Conservation (phyloP, 148 eudicot genomes). For the Chenopodium quinoa region DNA sequence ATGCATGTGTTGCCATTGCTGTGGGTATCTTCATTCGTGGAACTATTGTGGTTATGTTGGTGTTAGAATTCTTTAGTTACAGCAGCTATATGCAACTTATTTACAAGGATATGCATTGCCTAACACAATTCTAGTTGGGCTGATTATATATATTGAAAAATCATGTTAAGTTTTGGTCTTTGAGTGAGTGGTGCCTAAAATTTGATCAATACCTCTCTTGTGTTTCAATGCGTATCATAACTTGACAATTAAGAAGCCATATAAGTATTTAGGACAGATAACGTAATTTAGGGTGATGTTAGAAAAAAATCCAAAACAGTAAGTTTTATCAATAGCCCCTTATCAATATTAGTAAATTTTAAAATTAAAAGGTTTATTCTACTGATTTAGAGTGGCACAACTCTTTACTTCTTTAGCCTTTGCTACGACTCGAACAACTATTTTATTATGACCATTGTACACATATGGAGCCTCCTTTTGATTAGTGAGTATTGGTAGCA, state of each 20-base stretch:
- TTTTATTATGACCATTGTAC: conserved; percentile 49
- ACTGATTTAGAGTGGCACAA: conserved; percentile 49
- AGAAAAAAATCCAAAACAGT: not conserved
- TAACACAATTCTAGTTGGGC: no score
- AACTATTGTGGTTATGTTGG: no score
- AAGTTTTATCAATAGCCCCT: not conserved
- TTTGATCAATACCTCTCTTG: not conserved
- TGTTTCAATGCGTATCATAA: not conserved
- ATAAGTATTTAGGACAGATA: not conserved
- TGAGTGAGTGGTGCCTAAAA: not conserved
- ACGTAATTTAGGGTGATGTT: not conserved
- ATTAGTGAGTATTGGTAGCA: no score
- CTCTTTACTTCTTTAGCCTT: conserved; percentile 33
- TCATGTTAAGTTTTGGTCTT: no score
- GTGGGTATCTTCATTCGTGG: no score
- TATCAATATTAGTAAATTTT: not conserved
- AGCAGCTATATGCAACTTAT: no score
- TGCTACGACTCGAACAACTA: conserved; percentile 33
- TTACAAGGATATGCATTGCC: no score
- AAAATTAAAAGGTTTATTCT: not conserved
- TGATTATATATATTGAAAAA: no score
- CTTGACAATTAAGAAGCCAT: not conserved
- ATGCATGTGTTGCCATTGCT: no score
- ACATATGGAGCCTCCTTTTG: conserved; percentile 42
- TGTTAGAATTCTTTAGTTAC: no score